A percentile compares a stretch with the other conserved stretches of the same genome.
These are phyloP conservation scores for Cryptosporidium xiaoi DNA, from an alignment of 169 alveolate genomes.

Conservation along the genomic window DNA sequence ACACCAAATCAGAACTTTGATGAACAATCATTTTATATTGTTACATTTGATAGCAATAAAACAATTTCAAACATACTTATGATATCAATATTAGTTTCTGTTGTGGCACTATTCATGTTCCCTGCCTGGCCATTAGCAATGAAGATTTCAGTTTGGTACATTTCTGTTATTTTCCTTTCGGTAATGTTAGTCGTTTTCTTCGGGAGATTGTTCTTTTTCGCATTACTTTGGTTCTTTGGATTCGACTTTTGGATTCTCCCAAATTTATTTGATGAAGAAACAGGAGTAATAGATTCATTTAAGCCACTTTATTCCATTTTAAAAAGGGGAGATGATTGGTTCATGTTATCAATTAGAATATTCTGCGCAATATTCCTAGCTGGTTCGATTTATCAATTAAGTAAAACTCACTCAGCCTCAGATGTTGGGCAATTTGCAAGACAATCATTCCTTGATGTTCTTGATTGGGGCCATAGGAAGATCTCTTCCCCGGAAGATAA, in stretches of 20 bases:
- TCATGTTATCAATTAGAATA: slow-evolving; percentile 81
- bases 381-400: slow-evolving; percentile 84
- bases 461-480: slow-evolving; percentile 89
- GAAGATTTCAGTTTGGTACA: slow-evolving; percentile 86
- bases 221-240: slow-evolving; percentile 86
- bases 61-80: slow-evolving; percentile 82
- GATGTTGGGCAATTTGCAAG: slow-evolving; percentile 86
- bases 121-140: slow-evolving; percentile 88
- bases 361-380: slow-evolving; percentile 85
- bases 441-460: slow-evolving; percentile 86
- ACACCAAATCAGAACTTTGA: slow-evolving; percentile 85
- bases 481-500: slow-evolving; percentile 58
- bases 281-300: slow-evolving; percentile 88
- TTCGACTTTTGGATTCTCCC: slow-evolving; percentile 88
- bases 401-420: slow-evolving; percentile 85
- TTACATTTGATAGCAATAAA: slow-evolving; percentile 86
- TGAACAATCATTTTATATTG: slow-evolving; percentile 84
- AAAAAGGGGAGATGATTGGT: slow-evolving; percentile 81
- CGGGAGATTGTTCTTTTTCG: slow-evolving; percentile 80
- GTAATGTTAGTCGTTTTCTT: slow-evolving; percentile 80
- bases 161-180: slow-evolving; percentile 84
- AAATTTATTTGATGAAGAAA: slow-evolving; percentile 87
- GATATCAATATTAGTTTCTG: slow-evolving; percentile 82
- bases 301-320: slow-evolving; percentile 82
- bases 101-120: slow-evolving; percentile 84